Evolutionary conservation across 2,329 filamentous ascomycete genomes (phyloP).

Genomic region (Purpureocillium lavendulum): DNA sequence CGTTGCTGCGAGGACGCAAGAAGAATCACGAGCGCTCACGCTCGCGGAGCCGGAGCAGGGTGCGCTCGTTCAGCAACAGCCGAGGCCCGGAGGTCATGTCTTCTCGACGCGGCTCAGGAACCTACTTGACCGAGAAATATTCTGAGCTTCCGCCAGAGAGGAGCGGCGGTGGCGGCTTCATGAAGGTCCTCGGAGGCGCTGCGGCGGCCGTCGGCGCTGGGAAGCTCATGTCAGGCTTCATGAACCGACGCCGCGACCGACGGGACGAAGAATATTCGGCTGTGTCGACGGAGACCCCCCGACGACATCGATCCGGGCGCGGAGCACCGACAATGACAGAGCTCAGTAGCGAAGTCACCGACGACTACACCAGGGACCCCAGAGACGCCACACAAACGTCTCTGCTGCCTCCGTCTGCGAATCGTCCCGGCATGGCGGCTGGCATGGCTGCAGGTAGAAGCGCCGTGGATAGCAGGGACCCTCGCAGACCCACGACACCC

Average conservation of each 20-base stretch:
- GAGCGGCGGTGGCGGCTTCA: conserved; percentile 44
- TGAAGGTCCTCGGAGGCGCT: conserved; percentile 50
- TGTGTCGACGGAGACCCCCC: conserved; percentile 53
- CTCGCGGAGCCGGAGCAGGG: conserved; percentile 32
- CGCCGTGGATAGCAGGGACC: conserved; percentile 28
- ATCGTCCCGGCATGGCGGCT: conserved; percentile 18
- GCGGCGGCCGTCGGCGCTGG: conserved; percentile 56
- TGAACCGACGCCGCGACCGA: conserved; percentile 41
- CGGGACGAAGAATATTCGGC: conserved; percentile 55
- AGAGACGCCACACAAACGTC: conserved; percentile 26
- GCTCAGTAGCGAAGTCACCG: conserved; percentile 40
- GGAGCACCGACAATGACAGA: conserved; percentile 37
- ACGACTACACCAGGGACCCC: conserved; percentile 13
- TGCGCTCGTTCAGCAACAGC: conserved; percentile 24
- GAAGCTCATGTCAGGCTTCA: conserved; percentile 50
- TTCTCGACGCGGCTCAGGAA: conserved; percentile 45
- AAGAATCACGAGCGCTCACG: conserved; percentile 30
- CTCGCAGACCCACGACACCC: conserved; percentile 36
- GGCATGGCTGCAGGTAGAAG: conserved; percentile 37
- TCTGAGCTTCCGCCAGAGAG: conserved; percentile 34
- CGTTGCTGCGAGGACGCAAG: conserved; percentile 35
- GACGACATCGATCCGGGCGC: conserved; percentile 32
- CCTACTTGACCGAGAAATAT: conserved; percentile 59
- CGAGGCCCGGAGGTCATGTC: conserved; percentile 41
- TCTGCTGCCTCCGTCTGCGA: conserved; percentile 37